Evolutionary conservation across 1,284 basidiomycete species (phyloP).

Genomic region (Laetiporus sulphureus): DNA sequence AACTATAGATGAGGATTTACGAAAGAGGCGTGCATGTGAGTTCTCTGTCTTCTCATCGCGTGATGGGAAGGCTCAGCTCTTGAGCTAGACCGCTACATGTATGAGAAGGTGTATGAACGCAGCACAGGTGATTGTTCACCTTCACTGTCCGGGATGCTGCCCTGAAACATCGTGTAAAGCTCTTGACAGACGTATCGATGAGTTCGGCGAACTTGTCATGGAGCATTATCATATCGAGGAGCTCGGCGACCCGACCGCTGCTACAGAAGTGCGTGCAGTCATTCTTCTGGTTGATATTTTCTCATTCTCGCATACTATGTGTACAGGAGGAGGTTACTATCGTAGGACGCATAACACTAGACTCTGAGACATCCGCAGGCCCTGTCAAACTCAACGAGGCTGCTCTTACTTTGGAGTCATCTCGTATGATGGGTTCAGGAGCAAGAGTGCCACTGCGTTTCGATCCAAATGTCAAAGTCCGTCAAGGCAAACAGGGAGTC

Average conservation of each 20-base stretch:
- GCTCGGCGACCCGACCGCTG: constrained; percentile 70
- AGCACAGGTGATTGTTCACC: constrained; percentile 55
- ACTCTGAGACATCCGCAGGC: constrained; percentile 49
- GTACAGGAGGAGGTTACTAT: constrained; percentile 65
- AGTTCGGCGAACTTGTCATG: constrained; percentile 67
- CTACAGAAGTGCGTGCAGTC: constrained; percentile 59
- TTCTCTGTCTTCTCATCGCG: constrained; percentile 5
- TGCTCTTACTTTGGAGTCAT: constrained; percentile 74
- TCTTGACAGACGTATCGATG: constrained; percentile 82
- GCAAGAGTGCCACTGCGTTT: constrained; percentile 69
- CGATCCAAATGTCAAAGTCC: constrained; percentile 57
- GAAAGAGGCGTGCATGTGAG: constrained; percentile 51
- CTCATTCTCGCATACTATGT: background rate
- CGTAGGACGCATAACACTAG: constrained; percentile 78
- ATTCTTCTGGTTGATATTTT: too few species aligned
- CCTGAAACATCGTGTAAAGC: constrained; percentile 30
- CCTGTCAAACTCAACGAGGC: constrained; percentile 68
- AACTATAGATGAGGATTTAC: constrained; percentile 33
- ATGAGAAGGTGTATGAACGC: constrained; percentile 79
- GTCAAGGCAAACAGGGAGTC: constrained; percentile 55
- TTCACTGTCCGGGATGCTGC: background rate
- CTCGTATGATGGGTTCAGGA: constrained; percentile 72
- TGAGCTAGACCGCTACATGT: constrained; percentile 82
- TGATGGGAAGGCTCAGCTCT: constrained; percentile 2
- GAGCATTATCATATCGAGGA: constrained; percentile 66